Base-by-base conservation (phyloP, 768 basidiomycete genomes). In the Fomitopsis serialis region DNA sequence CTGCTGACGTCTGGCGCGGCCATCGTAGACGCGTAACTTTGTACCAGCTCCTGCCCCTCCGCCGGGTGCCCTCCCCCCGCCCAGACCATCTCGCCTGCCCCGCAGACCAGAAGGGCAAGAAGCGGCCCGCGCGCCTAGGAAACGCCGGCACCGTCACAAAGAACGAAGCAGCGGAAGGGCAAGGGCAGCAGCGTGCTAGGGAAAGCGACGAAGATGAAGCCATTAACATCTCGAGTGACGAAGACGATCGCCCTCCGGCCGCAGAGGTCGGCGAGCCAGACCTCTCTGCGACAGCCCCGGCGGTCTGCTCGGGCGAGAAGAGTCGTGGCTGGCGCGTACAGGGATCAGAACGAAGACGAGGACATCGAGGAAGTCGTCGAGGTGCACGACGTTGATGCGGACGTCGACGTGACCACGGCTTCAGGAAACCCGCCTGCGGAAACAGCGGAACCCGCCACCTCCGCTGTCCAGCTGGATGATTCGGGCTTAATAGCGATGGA, bases 1-100 rank as follows among this genome's bases (percentile, higher is more conserved):
- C 15, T 17, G 46, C 50, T 44, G 19, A 17, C 40, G 15, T 17
- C 29, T 11, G 5, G 6, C 6, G 6, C 29, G 29, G 29, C n/a
- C 9, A 29, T 45, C 34, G 15, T 34, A 78, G 78, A 76, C 73
- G 12, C 70, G 79, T 54, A 56, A 66, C 50, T 79, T 77, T 56
- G 65, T 70, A 12, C 66, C 69, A 32, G 67, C 65, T 1, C 66
- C 70, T 4, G 25, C 27, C 24, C 66, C 58, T 25, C 58, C 63
- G 23, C 52, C 62, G 12, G 63, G 60, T 15, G 49, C 61, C 42
- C 17, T 21, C 32, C 35, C 53, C 5, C 37, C 37, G 44, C 22
- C 61, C 52, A 21, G 60, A 59, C 37, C 50, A 1, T 23, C 1
- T 29, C 40, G 22, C 43, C 40, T 15, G 45, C 54, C 45, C 55